Evolutionary conservation across 495 filamentous ascomycete species (phyloP), one percentile per base, ranked within the genome.

Genomic region (Neurospora sp.): DNA sequence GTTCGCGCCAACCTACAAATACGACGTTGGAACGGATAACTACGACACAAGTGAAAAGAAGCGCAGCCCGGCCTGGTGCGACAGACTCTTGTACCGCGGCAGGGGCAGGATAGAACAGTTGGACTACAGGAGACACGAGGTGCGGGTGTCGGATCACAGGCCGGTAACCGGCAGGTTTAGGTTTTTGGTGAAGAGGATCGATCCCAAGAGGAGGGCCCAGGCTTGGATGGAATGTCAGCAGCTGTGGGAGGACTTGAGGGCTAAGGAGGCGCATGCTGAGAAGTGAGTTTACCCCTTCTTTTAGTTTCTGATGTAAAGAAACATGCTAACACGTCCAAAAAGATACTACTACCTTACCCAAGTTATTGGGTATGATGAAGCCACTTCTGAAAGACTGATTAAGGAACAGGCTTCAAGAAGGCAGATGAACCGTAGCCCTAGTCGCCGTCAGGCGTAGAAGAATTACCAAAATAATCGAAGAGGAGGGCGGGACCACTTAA

Each of bases 1-100:
- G 0, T 99, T 99, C 78, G 90, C 92, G 18, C 96, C 96, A 9
- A 99, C 96, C 3, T 99, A 99, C 83, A 99, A 99, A 80, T 99
- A 98, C 80, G 96, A 99, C 77, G 93, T 98, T 2, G 94, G 94
- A 14, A 96, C 93, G 10, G 94, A 98, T 79, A 90, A 89, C 37
- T 99, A 99, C 79, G 96, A 99, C 78, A 90, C 91, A 3, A 94
- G 91, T 73, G 96, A 99, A 78, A 99, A 99, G 86, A 92, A 94
- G 79, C 89, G 96, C 5, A 89, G 93, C n/a, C 96, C 96, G 1
- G 96, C 96, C 10, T 99, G 96, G 96, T 99, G 96, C 78, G 96
- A 99, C 84, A 88, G 96, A 68, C 82, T 99, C 41, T 85, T 99
- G 42, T 97, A 93, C 80, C 90, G 96, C 53, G 75, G 75, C 7